Conservation (phyloP, 352 stramenopile genomes). For the Phytophthora colocasiae region DNA sequence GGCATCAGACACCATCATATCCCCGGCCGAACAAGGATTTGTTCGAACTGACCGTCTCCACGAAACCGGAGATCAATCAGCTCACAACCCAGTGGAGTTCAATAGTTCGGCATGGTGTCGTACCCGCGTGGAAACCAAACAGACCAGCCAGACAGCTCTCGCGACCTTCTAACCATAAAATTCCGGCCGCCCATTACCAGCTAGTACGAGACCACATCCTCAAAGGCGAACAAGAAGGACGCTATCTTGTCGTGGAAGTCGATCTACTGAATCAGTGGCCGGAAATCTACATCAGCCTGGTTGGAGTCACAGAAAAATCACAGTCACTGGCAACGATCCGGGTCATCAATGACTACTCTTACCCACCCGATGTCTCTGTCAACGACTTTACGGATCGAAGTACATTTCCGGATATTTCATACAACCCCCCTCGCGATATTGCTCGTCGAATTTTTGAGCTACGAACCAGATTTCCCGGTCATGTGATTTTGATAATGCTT, state of each 20-base stretch:
- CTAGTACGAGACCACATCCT: not conserved
- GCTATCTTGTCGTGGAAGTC: not conserved
- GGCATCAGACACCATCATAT: no score
- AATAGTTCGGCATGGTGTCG: no score
- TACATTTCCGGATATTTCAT: not conserved
- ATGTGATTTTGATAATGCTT: not conserved
- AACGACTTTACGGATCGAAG: not conserved
- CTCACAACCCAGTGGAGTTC: no score
- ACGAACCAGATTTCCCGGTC: not conserved
- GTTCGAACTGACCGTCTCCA: no score
- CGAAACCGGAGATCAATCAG: no score
- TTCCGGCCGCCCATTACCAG: no score
- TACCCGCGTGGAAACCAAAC: no score
- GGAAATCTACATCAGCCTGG: not conserved
- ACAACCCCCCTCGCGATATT: conserved; percentile 4
- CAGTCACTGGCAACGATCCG: not conserved
- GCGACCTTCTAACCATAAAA: no score
- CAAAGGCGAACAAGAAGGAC: not conserved
- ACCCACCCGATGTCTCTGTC: not conserved
- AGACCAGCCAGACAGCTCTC: no score
- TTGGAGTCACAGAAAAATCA: not conserved
- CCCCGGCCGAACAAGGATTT: no score
- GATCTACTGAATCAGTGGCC: not conserved
- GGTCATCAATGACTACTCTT: conserved; percentile 7
- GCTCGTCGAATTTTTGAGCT: not conserved